phyloP scores from a whole-genome alignment of 345 rosid genomes.

The Durio zibethinus region DNA sequence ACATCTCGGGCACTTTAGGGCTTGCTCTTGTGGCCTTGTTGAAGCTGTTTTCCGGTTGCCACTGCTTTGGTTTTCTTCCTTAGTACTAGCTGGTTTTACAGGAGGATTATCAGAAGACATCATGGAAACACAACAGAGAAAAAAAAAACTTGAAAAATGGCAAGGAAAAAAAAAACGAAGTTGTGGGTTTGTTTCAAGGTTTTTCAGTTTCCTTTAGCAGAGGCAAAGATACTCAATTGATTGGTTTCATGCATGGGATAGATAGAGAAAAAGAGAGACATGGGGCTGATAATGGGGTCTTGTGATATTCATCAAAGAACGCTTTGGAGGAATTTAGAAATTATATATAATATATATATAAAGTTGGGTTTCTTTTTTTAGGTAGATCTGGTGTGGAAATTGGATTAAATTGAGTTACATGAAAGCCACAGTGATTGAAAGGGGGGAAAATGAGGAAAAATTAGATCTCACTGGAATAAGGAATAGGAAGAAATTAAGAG shows the following conservation, averaged over 20 bases:
- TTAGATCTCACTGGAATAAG: too few relatives aligned
- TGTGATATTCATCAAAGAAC: slow-evolving; percentile 61
- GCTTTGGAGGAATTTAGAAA: not conserved
- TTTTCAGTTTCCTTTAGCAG: slow-evolving; percentile 38
- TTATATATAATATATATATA: not conserved
- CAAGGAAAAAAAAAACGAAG: not conserved
- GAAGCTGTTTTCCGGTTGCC: slow-evolving; percentile 33
- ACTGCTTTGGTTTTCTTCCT: slow-evolving; percentile 32
- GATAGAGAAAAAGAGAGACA: slow-evolving; percentile 26
- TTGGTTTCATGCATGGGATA: slow-evolving; percentile 54
- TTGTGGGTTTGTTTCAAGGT: not conserved
- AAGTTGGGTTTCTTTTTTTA: slow-evolving; percentile 9
- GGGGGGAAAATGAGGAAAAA: slow-evolving; percentile 7
- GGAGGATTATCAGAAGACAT: slow-evolving; percentile 33
- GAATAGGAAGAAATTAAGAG: too few relatives aligned
- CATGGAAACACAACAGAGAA: slow-evolving; percentile 11
- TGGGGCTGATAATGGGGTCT: slow-evolving; percentile 29
- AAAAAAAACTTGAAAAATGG: not conserved
- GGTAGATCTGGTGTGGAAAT: slow-evolving; percentile 25
- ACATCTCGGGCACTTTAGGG: slow-evolving; percentile 70
- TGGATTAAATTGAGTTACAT: slow-evolving; percentile 19
- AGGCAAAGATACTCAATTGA: slow-evolving; percentile 49
- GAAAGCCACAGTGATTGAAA: not conserved
- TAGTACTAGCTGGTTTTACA: slow-evolving; percentile 23
- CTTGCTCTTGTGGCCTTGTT: slow-evolving; percentile 33